Base-by-base conservation (phyloP, 129 eudicot species). In the Erigeron canadensis region DNA sequence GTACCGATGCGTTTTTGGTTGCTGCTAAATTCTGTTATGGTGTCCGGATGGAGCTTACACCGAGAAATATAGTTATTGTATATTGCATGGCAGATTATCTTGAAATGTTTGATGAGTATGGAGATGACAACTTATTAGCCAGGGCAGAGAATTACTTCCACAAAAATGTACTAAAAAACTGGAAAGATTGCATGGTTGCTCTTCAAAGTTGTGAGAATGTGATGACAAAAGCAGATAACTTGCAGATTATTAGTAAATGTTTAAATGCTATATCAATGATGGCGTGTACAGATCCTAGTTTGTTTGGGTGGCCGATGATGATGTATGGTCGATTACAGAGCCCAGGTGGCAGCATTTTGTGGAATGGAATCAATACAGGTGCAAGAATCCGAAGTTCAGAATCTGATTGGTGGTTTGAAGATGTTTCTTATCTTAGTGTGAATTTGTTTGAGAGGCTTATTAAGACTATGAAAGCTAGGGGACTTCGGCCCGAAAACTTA, bases 321-420 rank as follows among this genome's bases (percentile, higher is more conserved):
- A 85, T 89, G 98, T 89, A 94, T 73, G 98, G 98, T 61, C 89
- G 87, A 58, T 81, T 86, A 73, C 98, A 94, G 70, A 94, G 98
- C 82, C 98, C 98, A 1, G 96, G 96, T 42, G 98, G 98, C 28
- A 94, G 98, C 83, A 94, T 94, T 40, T 76, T 94, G 19, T 94
- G 98, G 98, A 94, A 94, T 10, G 98, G 98, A 48, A 89, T 94
- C 34, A 87, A 94, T 73, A 94, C 98, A 0, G 98, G 98, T 74
- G 98, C 98, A 13, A 89, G 85, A 75, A 85, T 94, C 59, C 75
- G 86, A 45, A 89, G 87, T 74, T 75, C 75, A 2, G 98, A 89
- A 75, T 86, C 98, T 5, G 85, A 89, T 39, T 89, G 98, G 98
- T 94, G 98, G 98, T 90, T 90, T 80, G 98, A 94, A 73, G 98